Evolutionary conservation across 257 asterid species (phyloP).

Genomic region (Nicotiana sylvestris): DNA sequence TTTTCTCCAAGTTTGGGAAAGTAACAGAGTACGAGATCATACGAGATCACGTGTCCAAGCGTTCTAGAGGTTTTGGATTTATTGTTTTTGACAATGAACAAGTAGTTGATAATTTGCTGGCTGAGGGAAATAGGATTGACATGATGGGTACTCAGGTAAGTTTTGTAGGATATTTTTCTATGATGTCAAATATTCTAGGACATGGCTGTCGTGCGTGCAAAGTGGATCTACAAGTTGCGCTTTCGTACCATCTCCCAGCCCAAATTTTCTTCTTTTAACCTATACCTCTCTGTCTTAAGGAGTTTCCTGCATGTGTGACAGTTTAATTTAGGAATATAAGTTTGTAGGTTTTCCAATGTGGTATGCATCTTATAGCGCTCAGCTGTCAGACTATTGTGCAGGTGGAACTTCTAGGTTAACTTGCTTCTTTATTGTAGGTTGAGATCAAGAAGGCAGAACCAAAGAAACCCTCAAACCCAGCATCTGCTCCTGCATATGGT

Average conservation of each 20-base stretch:
- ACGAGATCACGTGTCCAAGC: constrained; percentile 78
- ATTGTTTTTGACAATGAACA: constrained; percentile 76
- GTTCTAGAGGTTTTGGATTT: constrained; percentile 96
- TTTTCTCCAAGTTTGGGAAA: constrained; percentile 78
- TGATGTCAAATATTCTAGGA: constrained; percentile 13
- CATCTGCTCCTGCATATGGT: constrained; percentile 73
- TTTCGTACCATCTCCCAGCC: background rate
- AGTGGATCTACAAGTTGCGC: background rate
- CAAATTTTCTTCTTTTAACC: background rate
- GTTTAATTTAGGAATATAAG: constrained; percentile 1
- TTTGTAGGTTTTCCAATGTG: constrained; percentile 12
- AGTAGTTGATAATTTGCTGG: constrained; percentile 66
- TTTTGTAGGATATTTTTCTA: constrained; percentile 2
- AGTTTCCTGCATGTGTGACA: background rate
- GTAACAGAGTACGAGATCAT: constrained; percentile 89
- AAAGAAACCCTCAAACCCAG: constrained; percentile 98
- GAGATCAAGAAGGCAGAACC: constrained; percentile 99
- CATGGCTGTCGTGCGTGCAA: constrained; percentile 9
- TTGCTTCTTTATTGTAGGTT: constrained; percentile 99
- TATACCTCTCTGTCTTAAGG: background rate
- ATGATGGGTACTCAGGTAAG: constrained; percentile 89
- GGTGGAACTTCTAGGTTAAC: constrained; percentile 76
- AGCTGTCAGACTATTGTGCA: constrained; percentile 37
- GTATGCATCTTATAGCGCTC: constrained; percentile 29
- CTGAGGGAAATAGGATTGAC: constrained; percentile 91